These are phyloP conservation scores for Peronospora destructor DNA, from an alignment of 352 stramenopile species.

Conservation along the genomic window DNA sequence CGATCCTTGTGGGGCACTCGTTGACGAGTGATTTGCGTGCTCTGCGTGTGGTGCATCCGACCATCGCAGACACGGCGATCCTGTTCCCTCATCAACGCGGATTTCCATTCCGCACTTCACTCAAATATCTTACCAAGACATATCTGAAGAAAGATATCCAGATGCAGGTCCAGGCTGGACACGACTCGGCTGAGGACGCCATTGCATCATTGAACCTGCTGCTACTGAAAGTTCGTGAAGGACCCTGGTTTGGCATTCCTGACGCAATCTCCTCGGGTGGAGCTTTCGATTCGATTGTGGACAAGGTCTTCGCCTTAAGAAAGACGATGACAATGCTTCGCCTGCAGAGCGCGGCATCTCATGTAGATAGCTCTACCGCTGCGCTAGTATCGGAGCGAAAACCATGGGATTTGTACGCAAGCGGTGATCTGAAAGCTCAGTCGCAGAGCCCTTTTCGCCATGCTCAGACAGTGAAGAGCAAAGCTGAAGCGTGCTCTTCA, in stretches of 20 bases:
- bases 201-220: constrained; percentile 72
- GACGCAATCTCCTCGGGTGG: constrained; percentile 29
- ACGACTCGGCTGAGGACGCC: constrained; percentile 83
- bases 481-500: constrained; percentile 11
- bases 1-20: constrained; percentile 80
- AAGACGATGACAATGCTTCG: constrained; percentile 53
- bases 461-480: constrained; percentile 24
- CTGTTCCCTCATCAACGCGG: constrained; percentile 79
- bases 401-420: constrained; percentile 67
- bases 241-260: constrained; percentile 66
- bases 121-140: constrained; percentile 83
- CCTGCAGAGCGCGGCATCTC: constrained; percentile 14
- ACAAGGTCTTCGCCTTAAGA: constrained; percentile 40
- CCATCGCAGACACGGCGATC: constrained; percentile 70
- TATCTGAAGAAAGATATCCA: constrained; percentile 78
- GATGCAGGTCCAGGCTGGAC: constrained; percentile 45
- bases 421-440: constrained; percentile 47
- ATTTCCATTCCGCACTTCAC: constrained; percentile 73
- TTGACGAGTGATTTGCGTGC: constrained; percentile 81
- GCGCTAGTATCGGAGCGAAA: constrained; percentile 29
- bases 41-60: constrained; percentile 64
- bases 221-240: constrained; percentile 60
- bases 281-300: constrained; percentile 61
- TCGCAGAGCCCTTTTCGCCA: constrained; percentile 50
- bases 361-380: constrained; percentile 3